Evolutionary conservation across 1,139 yeast species (phyloP).

Genomic region (Suhomyces taliae): DNA sequence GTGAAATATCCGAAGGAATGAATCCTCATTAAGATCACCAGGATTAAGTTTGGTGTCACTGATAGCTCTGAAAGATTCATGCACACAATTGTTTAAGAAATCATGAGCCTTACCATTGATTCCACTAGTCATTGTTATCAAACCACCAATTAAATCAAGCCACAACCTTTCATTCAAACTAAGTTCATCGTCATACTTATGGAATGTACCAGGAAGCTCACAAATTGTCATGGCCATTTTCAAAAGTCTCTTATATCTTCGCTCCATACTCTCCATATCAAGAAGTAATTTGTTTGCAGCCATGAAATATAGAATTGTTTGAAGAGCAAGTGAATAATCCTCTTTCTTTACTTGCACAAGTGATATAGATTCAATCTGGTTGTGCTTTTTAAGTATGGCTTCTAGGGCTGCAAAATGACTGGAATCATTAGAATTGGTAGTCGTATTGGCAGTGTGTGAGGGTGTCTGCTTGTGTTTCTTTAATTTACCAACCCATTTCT

Average conservation of each 20-base stretch:
- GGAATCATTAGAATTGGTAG: neutral
- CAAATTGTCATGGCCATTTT: constrained; percentile 38
- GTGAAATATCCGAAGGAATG: constrained; percentile 53
- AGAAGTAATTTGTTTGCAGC: constrained; percentile 6
- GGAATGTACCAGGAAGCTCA: constrained; percentile 20
- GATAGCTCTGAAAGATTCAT: constrained; percentile 51
- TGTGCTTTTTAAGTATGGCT: constrained; percentile 22
- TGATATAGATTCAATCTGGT: constrained; percentile 34
- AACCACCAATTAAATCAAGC: constrained; percentile 34
- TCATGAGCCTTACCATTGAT: constrained; percentile 16
- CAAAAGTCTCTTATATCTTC: constrained; percentile 29
- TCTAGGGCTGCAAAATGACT: neutral
- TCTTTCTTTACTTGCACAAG: constrained; percentile 23
- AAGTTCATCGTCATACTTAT: constrained; percentile 19
- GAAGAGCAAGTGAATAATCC: constrained; percentile 28
- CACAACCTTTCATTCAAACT: constrained; percentile 38
- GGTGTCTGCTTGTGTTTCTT: constrained; percentile 14
- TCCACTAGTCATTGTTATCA: constrained; percentile 28
- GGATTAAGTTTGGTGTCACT: constrained; percentile 41
- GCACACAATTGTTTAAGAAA: constrained; percentile 46
- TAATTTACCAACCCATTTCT: constrained; percentile 6
- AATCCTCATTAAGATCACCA: constrained; percentile 23
- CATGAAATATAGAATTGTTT: constrained; percentile 26
- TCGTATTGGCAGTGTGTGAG: neutral
- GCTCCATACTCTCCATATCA: constrained; percentile 10